A percentile compares a stretch with the other conserved stretches of the same genome.
Conservation (phyloP, 768 basidiomycete species). For the Artomyces pyxidatus region DNA sequence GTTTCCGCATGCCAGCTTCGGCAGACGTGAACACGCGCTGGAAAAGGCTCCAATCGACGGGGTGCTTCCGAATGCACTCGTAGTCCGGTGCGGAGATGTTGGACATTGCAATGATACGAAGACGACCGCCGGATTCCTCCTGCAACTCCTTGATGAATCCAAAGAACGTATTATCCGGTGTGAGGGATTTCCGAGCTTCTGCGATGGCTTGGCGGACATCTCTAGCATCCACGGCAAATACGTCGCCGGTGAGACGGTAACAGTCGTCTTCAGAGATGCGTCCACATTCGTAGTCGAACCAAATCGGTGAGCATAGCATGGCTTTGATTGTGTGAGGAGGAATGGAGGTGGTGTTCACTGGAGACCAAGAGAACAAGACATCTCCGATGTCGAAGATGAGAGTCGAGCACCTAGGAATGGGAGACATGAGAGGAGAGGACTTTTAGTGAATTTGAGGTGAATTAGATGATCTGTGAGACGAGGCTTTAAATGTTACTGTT, state of each 20-base stretch:
- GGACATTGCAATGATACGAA: constrained; percentile 47
- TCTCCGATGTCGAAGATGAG: constrained; percentile 48
- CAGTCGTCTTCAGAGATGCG: constrained; percentile 35
- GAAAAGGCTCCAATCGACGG: constrained; percentile 42
- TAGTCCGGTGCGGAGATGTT: constrained; percentile 51
- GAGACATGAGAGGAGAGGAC: too few relatives aligned
- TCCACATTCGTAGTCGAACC: constrained; percentile 46
- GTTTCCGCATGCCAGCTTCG: constrained; percentile 44
- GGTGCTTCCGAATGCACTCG: constrained; percentile 32
- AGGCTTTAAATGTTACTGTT: too few relatives aligned
- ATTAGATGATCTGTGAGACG: too few relatives aligned
- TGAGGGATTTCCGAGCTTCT: constrained; percentile 39
- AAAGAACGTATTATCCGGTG: constrained; percentile 35
- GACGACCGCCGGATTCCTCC: constrained; percentile 22
- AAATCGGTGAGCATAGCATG: constrained; percentile 36
- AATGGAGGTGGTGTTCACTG: constrained; percentile 34
- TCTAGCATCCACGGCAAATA: constrained; percentile 28
- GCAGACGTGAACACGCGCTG: constrained; percentile 45
- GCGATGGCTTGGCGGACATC: constrained; percentile 38
- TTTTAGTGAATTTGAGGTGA: too few relatives aligned
- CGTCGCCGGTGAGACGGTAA: constrained; percentile 31
- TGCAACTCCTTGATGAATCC: constrained; percentile 39
- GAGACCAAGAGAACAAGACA: constrained; percentile 47
- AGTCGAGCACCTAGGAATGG: too few relatives aligned
- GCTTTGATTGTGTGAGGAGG: constrained; percentile 30